phyloP scores from a whole-genome alignment of 805 yeast species.

The Wickerhamomyces canadensis region DNA sequence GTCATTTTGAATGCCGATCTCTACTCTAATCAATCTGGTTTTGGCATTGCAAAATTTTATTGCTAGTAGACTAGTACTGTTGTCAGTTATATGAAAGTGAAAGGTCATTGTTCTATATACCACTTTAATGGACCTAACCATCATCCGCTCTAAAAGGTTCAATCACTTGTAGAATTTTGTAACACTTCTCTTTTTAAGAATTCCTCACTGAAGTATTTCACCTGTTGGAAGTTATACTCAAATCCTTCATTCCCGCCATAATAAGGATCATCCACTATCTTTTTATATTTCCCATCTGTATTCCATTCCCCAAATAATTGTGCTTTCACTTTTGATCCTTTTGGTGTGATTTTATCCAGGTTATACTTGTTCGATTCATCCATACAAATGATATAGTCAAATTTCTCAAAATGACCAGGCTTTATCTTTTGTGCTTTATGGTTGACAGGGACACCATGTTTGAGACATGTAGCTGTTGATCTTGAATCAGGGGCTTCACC shows the following conservation, averaged over 20 bases:
- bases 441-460: constrained; percentile 66
- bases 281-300: constrained; percentile 41
- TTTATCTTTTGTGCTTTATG: constrained; percentile 72
- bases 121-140: background rate
- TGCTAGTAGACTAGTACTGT: no score
- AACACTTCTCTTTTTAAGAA: constrained; percentile 49
- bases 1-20: constrained; percentile 4
- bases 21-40: no score
- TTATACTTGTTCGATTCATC: constrained; percentile 54
- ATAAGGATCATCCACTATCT: constrained; percentile 83
- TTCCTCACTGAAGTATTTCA: constrained; percentile 67
- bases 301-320: constrained; percentile 80
- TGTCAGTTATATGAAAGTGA: no score
- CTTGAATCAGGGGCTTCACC: constrained; percentile 83
- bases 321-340: constrained; percentile 40
- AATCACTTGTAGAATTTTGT: background rate
- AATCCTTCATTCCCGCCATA: constrained; percentile 86
- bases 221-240: constrained; percentile 71
- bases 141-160: background rate
- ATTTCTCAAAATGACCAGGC: constrained; percentile 43
- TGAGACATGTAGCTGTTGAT: constrained; percentile 59
- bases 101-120: no score
- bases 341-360: constrained; percentile 48
- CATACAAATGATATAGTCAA: constrained; percentile 70
- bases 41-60: background rate